Evolutionary conservation across 805 yeast species (phyloP), one percentile per base, ranked within the genome.

Genomic region (Lipomyces sp.): DNA sequence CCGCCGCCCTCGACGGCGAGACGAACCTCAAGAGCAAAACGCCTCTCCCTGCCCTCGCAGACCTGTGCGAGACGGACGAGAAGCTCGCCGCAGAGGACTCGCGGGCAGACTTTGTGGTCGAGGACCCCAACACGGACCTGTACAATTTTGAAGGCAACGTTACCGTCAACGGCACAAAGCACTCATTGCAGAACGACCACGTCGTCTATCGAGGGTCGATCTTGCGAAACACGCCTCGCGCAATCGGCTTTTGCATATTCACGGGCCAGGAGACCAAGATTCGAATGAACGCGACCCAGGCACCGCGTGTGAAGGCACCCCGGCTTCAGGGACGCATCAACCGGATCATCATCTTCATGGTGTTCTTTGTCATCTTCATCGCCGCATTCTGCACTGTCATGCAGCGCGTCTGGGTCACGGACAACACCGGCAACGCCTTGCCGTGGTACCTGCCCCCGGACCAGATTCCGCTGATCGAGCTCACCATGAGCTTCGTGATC

Each of bases 1-100:
- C 99, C 1, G 89, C 91, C 91, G 98, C 96, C 1, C 74, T 93
- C 43, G 98, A 93, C 68, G 99, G 99, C 44, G 98, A 93, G 68
- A 93, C 98, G 0, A 91, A 89, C 64, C 73, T 93, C 54, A 93
- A 93, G 66, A 75, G 86, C 6, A 82, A 80, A 60, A 70, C 71
- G 18, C 86, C 96, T 0, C 84, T 83, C 55, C 73, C 76, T 1
- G 86, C 82, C 53, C 59, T 91, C 2, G 74, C 82, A 36, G 76
- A 77, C 14, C 56, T 68, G 10, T 72, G 83, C 38, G 70, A 74
- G 21, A 70, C 74, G 2, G 83, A 80, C 0, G 65, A 74, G 1
- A 78, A 77, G 0, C 64, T 86, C 45, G 74, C 74, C 26, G 14
- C 33, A 10, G 29, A 21, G 4, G 70, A 71, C 36, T 64, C 81